Conservation (phyloP, 805 yeast species). For the Metschnikowia drakensbergensis region DNA sequence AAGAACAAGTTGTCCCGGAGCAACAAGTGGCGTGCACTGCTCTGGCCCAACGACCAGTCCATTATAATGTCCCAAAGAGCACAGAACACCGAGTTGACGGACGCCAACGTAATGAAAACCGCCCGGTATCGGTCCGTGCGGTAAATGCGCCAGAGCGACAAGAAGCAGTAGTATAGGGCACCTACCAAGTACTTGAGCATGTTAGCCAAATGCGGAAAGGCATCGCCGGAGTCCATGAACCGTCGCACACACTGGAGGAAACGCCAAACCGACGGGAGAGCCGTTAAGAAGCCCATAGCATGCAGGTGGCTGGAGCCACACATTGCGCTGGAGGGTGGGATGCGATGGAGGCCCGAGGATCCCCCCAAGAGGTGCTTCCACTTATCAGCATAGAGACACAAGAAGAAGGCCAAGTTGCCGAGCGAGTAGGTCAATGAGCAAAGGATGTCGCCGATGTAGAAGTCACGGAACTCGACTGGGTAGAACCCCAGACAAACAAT, state of each 20-base stretch:
- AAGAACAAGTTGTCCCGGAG: slow-evolving; percentile 72
- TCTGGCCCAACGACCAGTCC: slow-evolving; percentile 92
- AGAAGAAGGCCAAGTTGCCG: slow-evolving; percentile 80
- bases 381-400: slow-evolving; percentile 72
- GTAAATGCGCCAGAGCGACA: slow-evolving; percentile 76
- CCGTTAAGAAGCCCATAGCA: slow-evolving; percentile 74
- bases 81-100: slow-evolving; percentile 65
- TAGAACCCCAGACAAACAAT: slow-evolving; percentile 77
- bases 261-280: slow-evolving; percentile 89
- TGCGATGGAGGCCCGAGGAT: slow-evolving; percentile 16
- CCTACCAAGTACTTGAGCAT: slow-evolving; percentile 72
- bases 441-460: slow-evolving; percentile 86
- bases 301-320: slow-evolving; percentile 82
- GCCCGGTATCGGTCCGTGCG: slow-evolving; percentile 40
- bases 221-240: slow-evolving; percentile 87
- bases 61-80: slow-evolving; percentile 85
- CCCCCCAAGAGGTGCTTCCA: slow-evolving; percentile 56
- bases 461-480: slow-evolving; percentile 94
- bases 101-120: slow-evolving; percentile 68
- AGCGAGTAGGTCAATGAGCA: slow-evolving; percentile 85
- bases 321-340: slow-evolving; percentile 19
- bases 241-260: slow-evolving; percentile 87
- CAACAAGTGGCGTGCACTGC: slow-evolving; percentile 50
- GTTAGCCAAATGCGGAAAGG: slow-evolving; percentile 95
- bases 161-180: slow-evolving; percentile 61